Evolutionary conservation across 1,284 basidiomycete genomes (phyloP), one percentile per base, ranked within the genome.

Genomic region (Pseudozyma sp.): DNA sequence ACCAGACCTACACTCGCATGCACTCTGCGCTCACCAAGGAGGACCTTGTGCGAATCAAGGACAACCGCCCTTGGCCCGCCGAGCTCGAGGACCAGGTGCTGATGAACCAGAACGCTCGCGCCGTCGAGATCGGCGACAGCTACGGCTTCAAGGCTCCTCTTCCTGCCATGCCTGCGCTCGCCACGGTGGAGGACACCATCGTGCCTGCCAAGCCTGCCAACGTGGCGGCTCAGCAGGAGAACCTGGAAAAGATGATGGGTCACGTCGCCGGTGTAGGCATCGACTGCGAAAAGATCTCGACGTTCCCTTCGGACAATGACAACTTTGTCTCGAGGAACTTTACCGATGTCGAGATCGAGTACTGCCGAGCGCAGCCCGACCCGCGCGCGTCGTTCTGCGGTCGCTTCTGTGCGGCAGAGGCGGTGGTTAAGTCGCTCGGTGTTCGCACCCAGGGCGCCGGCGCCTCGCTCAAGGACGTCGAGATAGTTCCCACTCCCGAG

Each of bases 341-440:
- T 86, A 98, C 96, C 24, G 89, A 90, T 13, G 90, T 88, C 30
- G 96, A 99, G 87, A 89, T 92, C 77, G 86, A 88, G 14, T 97
- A 98, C 88, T 98, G 96, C 87, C 88, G 87, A 55, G 81, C 89
- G n/a, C 94, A 97, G 81, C 91, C 97, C 0, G 92, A 93, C 66
- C 90, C 93, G 17, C 86, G 89, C 1, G 92, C 96, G 4, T 97
- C 95, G 9, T 95, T 97, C 84, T 94, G 95, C 40, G 95, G 93
- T 54, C 92, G 95, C 73, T 99, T 97, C 94, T 93, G 90, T 49
- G 95, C 94, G 51, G 99, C 98, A 86, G 97, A 99, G 85, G 96
- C 95, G 11, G 92, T 95, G 54, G 97, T 99, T 90, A 99, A 99
- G 87, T 92, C 94, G n/a, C 89, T 99, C 14, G 92, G 93, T 35